Evolutionary conservation across 2,329 filamentous ascomycete genomes (phyloP), one percentile per base, ranked within the genome.

Genomic region (Metarhizium robertsii): DNA sequence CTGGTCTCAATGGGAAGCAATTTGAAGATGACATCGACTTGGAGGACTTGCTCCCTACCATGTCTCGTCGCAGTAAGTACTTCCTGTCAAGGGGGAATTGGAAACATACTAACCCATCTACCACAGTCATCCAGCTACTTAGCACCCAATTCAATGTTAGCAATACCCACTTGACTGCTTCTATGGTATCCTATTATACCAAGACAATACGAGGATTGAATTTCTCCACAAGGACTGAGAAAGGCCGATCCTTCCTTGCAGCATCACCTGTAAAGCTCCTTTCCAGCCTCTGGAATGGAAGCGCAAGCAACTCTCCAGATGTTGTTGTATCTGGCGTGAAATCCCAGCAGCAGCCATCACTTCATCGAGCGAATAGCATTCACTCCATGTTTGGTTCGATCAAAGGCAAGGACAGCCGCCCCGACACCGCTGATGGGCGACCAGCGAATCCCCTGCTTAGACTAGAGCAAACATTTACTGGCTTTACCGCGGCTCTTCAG

Each of bases 231-330:
- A 75, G 85, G 45, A 77, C 80, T 0, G 83, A 85, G 64, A 87
- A 83, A 67, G 80, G 83, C 11, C 80, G 80, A 54, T 85, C 84
- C 0, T 88, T 89, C 65, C 79, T 92, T 10, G 84, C 85, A 4
- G 82, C 86, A n/a, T 96, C 92, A 1, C 92, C 92, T 0, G 89
- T 95, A 50, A 97, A 96, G 68, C 79, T 96, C 65, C 76, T 97
- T 16, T 95, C 92, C 0, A 95, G 81, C 65, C 82, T 96, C 54
- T 83, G 95, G 63, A 81, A 83, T 38, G 81, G 83, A 29, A 80
- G 78, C 55, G 78, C 77, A 38, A 77, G 75, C 58, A 73, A 70
- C 25, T 43, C 61, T 2, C 55, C 62, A 10, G 68, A 69, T 4
- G 57, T 64, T 5, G 59, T 60, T 10, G 58, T 64, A 6, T 50